Conservation (phyloP, 139 green algal genomes). For the Zygnema circumcarinatum region DNA sequence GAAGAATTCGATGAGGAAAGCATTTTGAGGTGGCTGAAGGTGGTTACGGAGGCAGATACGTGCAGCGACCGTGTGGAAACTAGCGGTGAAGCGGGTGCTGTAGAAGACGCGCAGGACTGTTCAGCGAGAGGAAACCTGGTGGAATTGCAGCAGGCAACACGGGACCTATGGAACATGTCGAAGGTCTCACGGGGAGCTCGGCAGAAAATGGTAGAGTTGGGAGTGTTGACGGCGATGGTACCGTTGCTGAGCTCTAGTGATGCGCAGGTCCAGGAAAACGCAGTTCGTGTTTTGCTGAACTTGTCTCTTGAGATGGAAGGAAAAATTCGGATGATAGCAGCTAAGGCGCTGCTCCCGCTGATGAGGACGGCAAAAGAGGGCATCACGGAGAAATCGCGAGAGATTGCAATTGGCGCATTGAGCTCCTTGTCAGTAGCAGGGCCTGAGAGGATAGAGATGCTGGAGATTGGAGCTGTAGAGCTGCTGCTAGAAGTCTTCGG, state of each 20-base stretch:
- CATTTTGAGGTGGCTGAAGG: too few relatives aligned
- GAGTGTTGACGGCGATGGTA: neutral
- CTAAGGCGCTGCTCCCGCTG: neutral
- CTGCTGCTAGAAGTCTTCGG: constrained; percentile 18
- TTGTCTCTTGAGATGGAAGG: constrained; percentile 14
- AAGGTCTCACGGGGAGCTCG: neutral
- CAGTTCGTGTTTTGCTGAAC: constrained; percentile 19
- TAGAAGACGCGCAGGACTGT: too few relatives aligned
- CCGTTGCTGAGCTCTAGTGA: neutral
- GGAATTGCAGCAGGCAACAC: neutral
- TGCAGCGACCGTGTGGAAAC: too few relatives aligned
- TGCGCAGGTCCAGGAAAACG: neutral
- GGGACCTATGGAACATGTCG: neutral
- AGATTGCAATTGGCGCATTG: constrained; percentile 10
- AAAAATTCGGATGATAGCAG: constrained; percentile 30
- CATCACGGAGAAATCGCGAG: neutral
- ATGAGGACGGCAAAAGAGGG: neutral
- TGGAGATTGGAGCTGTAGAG: constrained; percentile 20
- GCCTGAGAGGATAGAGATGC: neutral
- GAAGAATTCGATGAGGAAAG: too few relatives aligned
- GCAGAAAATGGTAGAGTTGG: neutral
- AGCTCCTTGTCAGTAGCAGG: neutral
- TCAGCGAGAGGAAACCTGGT: too few relatives aligned
- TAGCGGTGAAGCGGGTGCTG: too few relatives aligned
- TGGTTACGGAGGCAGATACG: too few relatives aligned